Evolutionary conservation across 2,329 filamentous ascomycete genomes (phyloP).

Genomic region (Botrytis medusae): DNA sequence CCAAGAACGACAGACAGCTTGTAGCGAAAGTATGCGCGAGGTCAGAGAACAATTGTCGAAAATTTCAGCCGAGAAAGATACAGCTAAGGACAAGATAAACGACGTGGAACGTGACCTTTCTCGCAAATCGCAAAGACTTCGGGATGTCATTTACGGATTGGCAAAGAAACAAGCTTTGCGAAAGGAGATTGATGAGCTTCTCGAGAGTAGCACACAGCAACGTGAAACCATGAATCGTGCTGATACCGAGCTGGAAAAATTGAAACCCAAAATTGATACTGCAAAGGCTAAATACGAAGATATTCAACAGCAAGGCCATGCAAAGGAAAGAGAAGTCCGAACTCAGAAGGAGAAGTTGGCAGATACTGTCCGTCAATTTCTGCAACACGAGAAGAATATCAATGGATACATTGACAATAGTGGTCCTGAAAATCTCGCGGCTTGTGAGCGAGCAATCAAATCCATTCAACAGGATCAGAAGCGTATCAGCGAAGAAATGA

Average conservation of each 20-base stretch:
- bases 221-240: constrained; percentile 66
- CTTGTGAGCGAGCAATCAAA: constrained; percentile 68
- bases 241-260: constrained; percentile 70
- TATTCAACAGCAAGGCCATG: constrained; percentile 66
- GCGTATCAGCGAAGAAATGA: constrained; percentile 66
- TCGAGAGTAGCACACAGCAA: constrained; percentile 65
- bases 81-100: constrained; percentile 65
- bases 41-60: constrained; percentile 65
- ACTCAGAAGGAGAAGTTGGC: constrained; percentile 70
- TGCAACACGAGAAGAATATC: constrained; percentile 74
- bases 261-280: constrained; percentile 74
- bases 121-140: constrained; percentile 72
- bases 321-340: constrained; percentile 70
- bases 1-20: constrained; percentile 68
- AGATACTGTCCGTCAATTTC: constrained; percentile 74
- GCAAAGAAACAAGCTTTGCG: constrained; percentile 76
- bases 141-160: constrained; percentile 68
- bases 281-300: constrained; percentile 78
- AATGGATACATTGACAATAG: constrained; percentile 74
- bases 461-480: constrained; percentile 65
- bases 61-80: constrained; percentile 68
- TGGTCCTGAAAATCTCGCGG: constrained; percentile 68
- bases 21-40: constrained; percentile 65
- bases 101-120: constrained; percentile 74
- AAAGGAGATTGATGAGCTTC: constrained; percentile 71